phyloP scores from a whole-genome alignment of 169 alveolate species.

The Cryptosporidium viatorum region DNA sequence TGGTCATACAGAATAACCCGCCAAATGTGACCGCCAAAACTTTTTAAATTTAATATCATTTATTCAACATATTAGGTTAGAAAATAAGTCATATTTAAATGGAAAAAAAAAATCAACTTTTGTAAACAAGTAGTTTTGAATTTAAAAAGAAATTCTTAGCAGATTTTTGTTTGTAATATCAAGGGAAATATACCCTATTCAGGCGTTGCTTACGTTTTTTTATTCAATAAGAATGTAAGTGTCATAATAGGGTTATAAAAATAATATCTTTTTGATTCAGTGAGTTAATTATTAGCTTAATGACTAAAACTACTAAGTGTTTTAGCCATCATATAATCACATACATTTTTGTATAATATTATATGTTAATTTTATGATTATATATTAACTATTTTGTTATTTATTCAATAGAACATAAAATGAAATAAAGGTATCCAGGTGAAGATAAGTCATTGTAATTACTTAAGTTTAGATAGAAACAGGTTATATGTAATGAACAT shows the following conservation, averaged over 20 bases:
- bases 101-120: not conserved
- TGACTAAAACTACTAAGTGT: not conserved
- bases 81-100: no score
- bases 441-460: not conserved
- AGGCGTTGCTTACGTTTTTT: conserved; percentile 68
- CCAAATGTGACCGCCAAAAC: conserved; percentile 9
- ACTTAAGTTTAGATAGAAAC: not conserved
- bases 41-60: no score
- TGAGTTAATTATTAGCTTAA: not conserved
- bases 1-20: not conserved
- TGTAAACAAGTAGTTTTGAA: no score
- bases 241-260: conserved; percentile 69
- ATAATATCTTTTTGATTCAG: not conserved
- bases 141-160: not conserved
- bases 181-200: conserved; percentile 44
- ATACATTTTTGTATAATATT: not conserved
- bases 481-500: not conserved
- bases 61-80: no score
- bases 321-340: conserved; percentile 21
- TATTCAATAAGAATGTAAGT: conserved; percentile 27
- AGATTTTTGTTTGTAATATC: not conserved
- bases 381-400: not conserved
- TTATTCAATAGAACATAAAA: not conserved
- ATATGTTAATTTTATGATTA: not conserved
- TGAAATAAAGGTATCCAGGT: not conserved